These are phyloP conservation scores for Carallia brachiata DNA, from an alignment of 345 rosid genomes.

Conservation along the genomic window DNA sequence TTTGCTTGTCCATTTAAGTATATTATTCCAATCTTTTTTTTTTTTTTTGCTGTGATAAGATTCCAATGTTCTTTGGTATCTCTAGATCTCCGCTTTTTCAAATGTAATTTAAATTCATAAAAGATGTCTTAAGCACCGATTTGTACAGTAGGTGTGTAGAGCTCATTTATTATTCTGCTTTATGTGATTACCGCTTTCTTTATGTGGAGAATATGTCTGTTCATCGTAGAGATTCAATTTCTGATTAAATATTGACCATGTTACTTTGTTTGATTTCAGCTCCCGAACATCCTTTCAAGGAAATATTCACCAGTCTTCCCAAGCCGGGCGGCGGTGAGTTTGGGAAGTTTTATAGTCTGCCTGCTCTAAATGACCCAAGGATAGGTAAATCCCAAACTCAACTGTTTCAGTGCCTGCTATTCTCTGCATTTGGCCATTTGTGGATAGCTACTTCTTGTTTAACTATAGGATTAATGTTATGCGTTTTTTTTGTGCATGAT, in stretches of 20 bases:
- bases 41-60: no score
- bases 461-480: background rate
- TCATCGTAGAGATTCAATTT: background rate
- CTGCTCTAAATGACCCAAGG: constrained; percentile 92
- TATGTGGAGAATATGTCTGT: background rate
- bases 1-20: no score
- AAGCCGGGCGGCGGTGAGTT: constrained; percentile 96
- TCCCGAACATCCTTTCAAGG: constrained; percentile 77
- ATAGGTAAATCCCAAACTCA: constrained; percentile 49
- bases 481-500: constrained; percentile 15
- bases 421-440: background rate
- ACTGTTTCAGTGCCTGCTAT: background rate
- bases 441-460: no score
- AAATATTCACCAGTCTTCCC: constrained; percentile 70
- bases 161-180: no score
- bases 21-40: no score
- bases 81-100: no score
- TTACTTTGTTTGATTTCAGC: constrained; percentile 50
- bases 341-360: constrained; percentile 88
- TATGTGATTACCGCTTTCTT: background rate
- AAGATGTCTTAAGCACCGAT: no score
- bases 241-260: background rate
- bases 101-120: no score
- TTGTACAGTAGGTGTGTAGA: no score
- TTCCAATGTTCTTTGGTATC: no score